phyloP scores from a whole-genome alignment of 495 filamentous ascomycete genomes.

The Talaromyces trachyspermus region DNA sequence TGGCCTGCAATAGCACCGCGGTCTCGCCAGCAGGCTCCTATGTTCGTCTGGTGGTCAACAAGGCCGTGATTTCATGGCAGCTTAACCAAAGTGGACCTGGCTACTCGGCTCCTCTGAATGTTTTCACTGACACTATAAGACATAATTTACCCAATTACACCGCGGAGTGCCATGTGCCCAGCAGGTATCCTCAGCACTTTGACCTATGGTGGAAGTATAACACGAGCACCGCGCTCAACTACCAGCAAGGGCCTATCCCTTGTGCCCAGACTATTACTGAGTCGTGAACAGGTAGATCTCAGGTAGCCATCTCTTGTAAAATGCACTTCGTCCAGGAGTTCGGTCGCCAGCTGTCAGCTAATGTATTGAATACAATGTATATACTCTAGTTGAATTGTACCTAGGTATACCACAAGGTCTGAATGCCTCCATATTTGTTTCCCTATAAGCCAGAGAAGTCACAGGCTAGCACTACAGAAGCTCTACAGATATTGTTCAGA shows the following conservation, averaged over 20 bases:
- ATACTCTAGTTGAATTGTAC: too few relatives aligned
- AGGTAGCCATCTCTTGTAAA: too few relatives aligned
- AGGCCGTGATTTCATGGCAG: slow-evolving; percentile 19
- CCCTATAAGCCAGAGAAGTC: too few relatives aligned
- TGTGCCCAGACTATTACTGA: not conserved
- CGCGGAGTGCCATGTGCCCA: slow-evolving; percentile 11
- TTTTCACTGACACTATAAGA: slow-evolving; percentile 13
- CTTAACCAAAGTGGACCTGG: slow-evolving; percentile 15
- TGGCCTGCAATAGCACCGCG: slow-evolving; percentile 36
- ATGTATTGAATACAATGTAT: too few relatives aligned
- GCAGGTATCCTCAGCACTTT: slow-evolving; percentile 14
- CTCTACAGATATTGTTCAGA: too few relatives aligned
- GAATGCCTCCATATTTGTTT: too few relatives aligned
- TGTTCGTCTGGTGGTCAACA: slow-evolving; percentile 19
- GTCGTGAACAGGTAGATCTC: too few relatives aligned
- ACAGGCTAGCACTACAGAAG: too few relatives aligned
- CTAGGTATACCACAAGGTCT: too few relatives aligned
- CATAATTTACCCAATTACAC: slow-evolving; percentile 11
- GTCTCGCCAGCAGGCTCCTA: slow-evolving; percentile 12
- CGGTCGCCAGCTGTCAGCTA: too few relatives aligned
- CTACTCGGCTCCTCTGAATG: slow-evolving; percentile 16
- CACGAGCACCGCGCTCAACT: slow-evolving; percentile 2
- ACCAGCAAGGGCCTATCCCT: not conserved
- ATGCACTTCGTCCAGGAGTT: too few relatives aligned
- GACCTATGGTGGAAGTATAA: slow-evolving; percentile 23